Evolutionary conservation across 1,139 yeast species (phyloP).

Genomic region (Sugiyamaella paludigena): DNA sequence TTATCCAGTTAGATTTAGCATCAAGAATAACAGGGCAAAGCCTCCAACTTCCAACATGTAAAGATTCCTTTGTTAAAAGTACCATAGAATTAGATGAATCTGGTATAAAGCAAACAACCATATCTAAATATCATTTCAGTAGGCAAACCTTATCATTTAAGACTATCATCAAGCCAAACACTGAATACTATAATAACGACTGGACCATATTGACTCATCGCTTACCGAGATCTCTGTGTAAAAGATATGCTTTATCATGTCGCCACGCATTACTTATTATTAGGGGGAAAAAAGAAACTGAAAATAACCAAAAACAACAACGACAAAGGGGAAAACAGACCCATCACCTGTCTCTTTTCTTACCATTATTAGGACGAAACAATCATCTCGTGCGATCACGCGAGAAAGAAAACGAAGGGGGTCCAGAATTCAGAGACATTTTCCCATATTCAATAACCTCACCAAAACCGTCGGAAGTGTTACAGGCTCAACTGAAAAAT

Average conservation of each 20-base stretch:
- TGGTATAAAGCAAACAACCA: slow-evolving; percentile 10
- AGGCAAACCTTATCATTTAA: background rate
- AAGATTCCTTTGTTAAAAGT: slow-evolving; percentile 4
- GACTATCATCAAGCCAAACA: background rate
- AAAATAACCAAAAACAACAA: no score
- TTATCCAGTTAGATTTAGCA: slow-evolving; percentile 14
- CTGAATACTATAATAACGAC: background rate
- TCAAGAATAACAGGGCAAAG: slow-evolving; percentile 7
- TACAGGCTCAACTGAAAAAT: slow-evolving; percentile 4
- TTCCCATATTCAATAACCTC: no score
- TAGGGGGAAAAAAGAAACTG: slow-evolving; percentile 8
- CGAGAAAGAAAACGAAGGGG: no score
- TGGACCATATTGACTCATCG: slow-evolving; percentile 15
- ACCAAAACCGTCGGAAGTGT: slow-evolving; percentile 1
- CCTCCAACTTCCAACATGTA: background rate
- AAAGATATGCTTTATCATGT: slow-evolving; percentile 5
- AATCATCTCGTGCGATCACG: no score
- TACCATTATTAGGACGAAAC: no score
- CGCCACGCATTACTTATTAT: slow-evolving; percentile 11
- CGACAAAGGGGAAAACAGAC: no score
- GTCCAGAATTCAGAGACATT: no score
- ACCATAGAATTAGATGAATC: slow-evolving; percentile 5
- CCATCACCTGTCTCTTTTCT: no score
- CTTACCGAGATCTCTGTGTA: slow-evolving; percentile 8
- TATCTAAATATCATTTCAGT: no score